Conservation (phyloP, 2,329 filamentous ascomycete species). For the Aspergillus fischeri region DNA sequence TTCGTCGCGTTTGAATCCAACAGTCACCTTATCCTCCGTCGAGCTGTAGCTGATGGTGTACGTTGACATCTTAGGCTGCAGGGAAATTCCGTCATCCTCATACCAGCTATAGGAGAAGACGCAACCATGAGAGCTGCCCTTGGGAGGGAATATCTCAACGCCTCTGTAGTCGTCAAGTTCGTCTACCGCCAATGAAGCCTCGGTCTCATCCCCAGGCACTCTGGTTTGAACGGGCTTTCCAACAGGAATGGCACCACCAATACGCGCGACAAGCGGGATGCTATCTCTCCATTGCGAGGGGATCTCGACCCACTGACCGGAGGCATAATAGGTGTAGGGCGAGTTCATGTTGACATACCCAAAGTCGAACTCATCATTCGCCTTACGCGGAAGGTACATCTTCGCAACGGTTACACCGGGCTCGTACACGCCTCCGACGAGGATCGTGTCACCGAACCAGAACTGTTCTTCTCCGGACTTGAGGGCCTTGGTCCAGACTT, state of each 20-base stretch:
- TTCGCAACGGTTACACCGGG: constrained; percentile 51
- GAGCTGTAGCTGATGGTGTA: constrained; percentile 45
- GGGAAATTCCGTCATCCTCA: constrained; percentile 56
- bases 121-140: constrained; percentile 35
- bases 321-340: constrained; percentile 54
- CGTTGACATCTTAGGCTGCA: constrained; percentile 36
- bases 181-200: constrained; percentile 36
- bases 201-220: constrained; percentile 48
- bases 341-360: constrained; percentile 62
- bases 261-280: constrained; percentile 53
- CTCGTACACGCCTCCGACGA: constrained; percentile 66
- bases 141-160: constrained; percentile 55
- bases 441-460: constrained; percentile 65
- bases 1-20: constrained; percentile 40
- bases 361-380: constrained; percentile 42
- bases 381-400: constrained; percentile 58
- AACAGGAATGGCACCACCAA: constrained; percentile 53
- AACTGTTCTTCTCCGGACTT: constrained; percentile 66
- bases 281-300: constrained; percentile 50
- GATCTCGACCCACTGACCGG: constrained; percentile 53
- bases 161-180: constrained; percentile 53
- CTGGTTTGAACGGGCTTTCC: constrained; percentile 51
- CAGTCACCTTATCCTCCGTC: constrained; percentile 41
- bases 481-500: constrained; percentile 60
- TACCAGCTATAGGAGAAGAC: constrained; percentile 47